Conservation (phyloP, 257 asterid genomes). For the Rubia yunnanensis region DNA sequence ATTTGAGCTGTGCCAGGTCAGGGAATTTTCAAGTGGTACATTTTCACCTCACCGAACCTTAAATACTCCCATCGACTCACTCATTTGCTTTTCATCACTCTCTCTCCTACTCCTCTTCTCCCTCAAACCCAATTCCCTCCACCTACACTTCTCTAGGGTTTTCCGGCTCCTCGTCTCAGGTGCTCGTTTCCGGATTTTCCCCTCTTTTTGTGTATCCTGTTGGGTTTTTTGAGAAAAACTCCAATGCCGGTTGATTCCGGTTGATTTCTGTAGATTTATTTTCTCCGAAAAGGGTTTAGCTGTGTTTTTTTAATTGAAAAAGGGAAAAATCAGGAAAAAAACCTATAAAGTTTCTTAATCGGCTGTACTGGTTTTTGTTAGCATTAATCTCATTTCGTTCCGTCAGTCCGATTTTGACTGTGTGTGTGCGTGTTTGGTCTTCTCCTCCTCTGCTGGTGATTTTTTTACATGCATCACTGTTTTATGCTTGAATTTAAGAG, state of each 20-base stretch:
- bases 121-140: neutral
- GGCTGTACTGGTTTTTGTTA: neutral
- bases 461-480: too few relatives aligned
- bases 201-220: neutral
- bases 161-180: too few relatives aligned
- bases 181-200: too few relatives aligned
- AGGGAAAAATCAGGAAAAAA: too few relatives aligned
- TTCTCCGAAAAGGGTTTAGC: too few relatives aligned
- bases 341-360: neutral
- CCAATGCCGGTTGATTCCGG: neutral
- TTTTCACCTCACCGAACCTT: neutral
- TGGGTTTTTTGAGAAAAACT: neutral
- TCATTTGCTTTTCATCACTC: neutral
- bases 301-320: neutral
- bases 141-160: neutral
- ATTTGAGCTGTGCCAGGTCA: neutral
- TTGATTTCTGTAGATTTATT: neutral
- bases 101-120: neutral
- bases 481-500: too few relatives aligned
- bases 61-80: neutral
- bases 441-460: neutral
- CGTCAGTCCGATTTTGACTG: neutral
- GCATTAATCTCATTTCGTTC: neutral
- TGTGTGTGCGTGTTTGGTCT: neutral
- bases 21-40: conserved; percentile 2